Base-by-base conservation (phyloP, 1,139 yeast species). In the Barnettozyma hawaiiensis region DNA sequence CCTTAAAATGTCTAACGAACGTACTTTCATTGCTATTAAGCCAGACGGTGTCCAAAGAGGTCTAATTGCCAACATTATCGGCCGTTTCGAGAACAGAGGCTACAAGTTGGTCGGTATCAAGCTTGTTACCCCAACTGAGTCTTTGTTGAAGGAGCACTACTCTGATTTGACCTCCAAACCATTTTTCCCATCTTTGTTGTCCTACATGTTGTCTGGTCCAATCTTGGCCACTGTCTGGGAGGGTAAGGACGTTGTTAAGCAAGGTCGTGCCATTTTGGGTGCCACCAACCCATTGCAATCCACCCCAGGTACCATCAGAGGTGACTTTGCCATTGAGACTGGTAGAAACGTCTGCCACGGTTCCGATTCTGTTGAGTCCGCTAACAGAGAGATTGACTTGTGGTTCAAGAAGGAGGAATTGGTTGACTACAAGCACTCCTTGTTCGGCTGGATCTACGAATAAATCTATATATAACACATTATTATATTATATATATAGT, bases 41-140 rank as follows among this genome's bases (percentile, higher is more conserved):
- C 99, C 99, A 73, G 99, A 92, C 73, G 99, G 97, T 75, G 98
- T 92, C 78, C 97, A 92, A 79, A 89, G 99, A 77, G 97, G 97
- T 54, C 80, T 94, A 69, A 76, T 90, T 71, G 73, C 95, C 66
- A 76, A 85, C 60, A 90, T 94, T 76, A 67, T 94, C 60, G 77
- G 84, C 62, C 89, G 98, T 74, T 94, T 94, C 72, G 97, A 90
- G 77, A 76, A 83, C 78, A 85, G 95, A 73, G 97, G 98, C 61
- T 94, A 72, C 90, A 90, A 90, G 77, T 81, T 94, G 64, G 97
- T 90, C 58, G 98, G 85, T 63, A 84, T 94, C 69, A 94, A 94
- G 81, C 78, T 92, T 67, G 76, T 83, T 65, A 75, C 78, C 59
- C 96, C 99, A 66, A 72, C 90, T 59, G 95, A 87, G 77, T 70